Evolutionary conservation across 495 filamentous ascomycete species (phyloP).

Genomic region (Aspergillus ostianus): DNA sequence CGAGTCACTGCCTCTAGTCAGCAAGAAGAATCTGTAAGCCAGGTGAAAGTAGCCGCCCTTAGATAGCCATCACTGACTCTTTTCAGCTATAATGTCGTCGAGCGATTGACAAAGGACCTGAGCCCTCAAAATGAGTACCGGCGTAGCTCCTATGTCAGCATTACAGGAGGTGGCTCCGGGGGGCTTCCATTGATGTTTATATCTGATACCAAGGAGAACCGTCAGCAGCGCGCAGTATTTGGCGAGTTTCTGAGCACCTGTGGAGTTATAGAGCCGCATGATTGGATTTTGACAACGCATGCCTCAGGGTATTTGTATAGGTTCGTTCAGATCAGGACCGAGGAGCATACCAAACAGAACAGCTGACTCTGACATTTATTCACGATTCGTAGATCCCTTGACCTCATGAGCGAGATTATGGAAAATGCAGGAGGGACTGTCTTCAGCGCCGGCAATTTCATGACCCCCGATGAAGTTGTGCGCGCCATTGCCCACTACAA

Average conservation of each 20-base stretch:
- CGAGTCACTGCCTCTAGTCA: background rate
- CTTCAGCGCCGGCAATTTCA: slow-evolving; percentile 24
- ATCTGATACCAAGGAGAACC: slow-evolving; percentile 28
- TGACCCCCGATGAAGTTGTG: slow-evolving; percentile 19
- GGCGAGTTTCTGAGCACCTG: slow-evolving; percentile 19
- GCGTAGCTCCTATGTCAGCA: slow-evolving; percentile 25
- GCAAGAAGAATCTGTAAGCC: slow-evolving; percentile 5
- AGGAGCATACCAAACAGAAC: background rate
- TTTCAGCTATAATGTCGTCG: slow-evolving; percentile 23
- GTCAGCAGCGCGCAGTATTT: slow-evolving; percentile 22
- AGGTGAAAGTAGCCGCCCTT: no score
- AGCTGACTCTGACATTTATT: background rate
- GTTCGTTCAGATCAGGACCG: background rate
- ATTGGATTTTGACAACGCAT: slow-evolving; percentile 35
- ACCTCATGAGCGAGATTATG: slow-evolving; percentile 20
- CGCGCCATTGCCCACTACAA: slow-evolving; percentile 19
- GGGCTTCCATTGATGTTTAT: slow-evolving; percentile 25
- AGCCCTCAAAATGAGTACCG: slow-evolving; percentile 26
- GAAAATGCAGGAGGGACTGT: slow-evolving; percentile 25
- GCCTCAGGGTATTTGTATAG: slow-evolving; percentile 9
- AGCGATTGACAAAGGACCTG: slow-evolving; percentile 22
- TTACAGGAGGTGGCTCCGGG: slow-evolving; percentile 30
- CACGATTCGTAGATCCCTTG: slow-evolving; percentile 12
- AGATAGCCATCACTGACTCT: slow-evolving; percentile 7
- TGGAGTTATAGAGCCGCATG: slow-evolving; percentile 18